phyloP scores from a whole-genome alignment of 2,329 filamentous ascomycete genomes.

The Beauveria sp. region DNA sequence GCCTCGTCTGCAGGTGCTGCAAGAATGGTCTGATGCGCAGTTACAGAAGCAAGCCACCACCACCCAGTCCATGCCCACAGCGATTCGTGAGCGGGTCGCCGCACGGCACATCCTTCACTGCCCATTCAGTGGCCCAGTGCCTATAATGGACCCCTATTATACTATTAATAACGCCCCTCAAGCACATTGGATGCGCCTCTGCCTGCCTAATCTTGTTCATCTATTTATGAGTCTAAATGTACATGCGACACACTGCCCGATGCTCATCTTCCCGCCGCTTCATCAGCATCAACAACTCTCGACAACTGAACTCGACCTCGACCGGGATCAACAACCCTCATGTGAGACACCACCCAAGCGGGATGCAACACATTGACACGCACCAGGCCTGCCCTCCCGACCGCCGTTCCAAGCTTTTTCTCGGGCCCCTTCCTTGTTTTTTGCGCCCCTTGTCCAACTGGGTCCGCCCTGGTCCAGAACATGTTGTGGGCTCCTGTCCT shows the following conservation, averaged over 20 bases:
- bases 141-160: background rate
- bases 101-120: background rate
- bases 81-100: background rate
- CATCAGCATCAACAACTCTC: background rate
- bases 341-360: background rate
- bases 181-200: too few species aligned
- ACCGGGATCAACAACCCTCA: background rate
- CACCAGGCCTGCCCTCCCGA: background rate
- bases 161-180: too few species aligned
- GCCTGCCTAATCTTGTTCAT: too few species aligned
- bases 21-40: background rate
- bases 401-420: conserved; percentile 4
- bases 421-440: background rate
- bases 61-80: background rate
- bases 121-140: background rate
- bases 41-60: background rate
- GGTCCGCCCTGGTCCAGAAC: conserved; percentile 3
- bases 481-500: background rate
- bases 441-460: conserved; percentile 2
- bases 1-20: background rate
- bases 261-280: background rate
- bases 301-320: background rate
- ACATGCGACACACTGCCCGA: background rate
- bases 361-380: background rate
- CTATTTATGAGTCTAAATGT: too few species aligned